A percentile compares a stretch with the other conserved stretches of the same genome.
These are phyloP conservation scores for Neurospora pannonica DNA, from an alignment of 495 filamentous ascomycete genomes.

Conservation along the genomic window DNA sequence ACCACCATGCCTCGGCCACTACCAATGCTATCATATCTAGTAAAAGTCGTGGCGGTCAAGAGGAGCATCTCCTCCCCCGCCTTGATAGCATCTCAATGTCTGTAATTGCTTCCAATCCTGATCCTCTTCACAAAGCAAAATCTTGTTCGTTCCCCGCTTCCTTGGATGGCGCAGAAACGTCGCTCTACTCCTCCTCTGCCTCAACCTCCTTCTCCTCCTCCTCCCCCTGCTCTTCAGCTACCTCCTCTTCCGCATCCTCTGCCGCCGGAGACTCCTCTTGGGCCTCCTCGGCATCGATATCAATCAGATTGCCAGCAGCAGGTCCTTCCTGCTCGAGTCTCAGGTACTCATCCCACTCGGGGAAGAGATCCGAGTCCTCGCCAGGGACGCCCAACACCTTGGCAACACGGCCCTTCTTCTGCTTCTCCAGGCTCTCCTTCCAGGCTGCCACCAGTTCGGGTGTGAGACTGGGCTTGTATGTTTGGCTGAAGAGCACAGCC, in stretches of 20 bases:
- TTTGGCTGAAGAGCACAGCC: conserved; percentile 84
- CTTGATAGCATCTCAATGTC: not conserved
- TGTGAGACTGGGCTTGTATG: conserved; percentile 79
- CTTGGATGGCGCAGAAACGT: not conserved
- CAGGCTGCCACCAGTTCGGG: conserved; percentile 59
- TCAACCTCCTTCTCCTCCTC: conserved; percentile 9
- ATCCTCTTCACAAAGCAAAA: conserved; percentile 3
- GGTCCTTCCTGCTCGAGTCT: conserved; percentile 63
- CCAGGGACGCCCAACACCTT: conserved; percentile 75
- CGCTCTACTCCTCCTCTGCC: conserved; percentile 1
- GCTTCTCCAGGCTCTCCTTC: conserved; percentile 72
- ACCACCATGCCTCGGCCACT: not conserved
- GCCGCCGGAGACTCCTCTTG: conserved; percentile 8
- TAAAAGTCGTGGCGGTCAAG: not conserved
- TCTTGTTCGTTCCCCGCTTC: not conserved
- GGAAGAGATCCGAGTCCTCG: conserved; percentile 87
- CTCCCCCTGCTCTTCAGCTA: conserved; percentile 4
- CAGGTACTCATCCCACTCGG: conserved; percentile 89
- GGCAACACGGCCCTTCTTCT: conserved; percentile 72
- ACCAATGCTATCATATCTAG: not conserved
- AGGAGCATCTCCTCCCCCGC: not conserved
- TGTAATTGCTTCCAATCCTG: not conserved
- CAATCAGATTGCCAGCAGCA: conserved; percentile 39
- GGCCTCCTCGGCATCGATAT: conserved; percentile 12
- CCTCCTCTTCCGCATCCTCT: conserved; percentile 6